phyloP scores from a whole-genome alignment of 2,329 filamentous ascomycete species.

The Monosporascus sp. region DNA sequence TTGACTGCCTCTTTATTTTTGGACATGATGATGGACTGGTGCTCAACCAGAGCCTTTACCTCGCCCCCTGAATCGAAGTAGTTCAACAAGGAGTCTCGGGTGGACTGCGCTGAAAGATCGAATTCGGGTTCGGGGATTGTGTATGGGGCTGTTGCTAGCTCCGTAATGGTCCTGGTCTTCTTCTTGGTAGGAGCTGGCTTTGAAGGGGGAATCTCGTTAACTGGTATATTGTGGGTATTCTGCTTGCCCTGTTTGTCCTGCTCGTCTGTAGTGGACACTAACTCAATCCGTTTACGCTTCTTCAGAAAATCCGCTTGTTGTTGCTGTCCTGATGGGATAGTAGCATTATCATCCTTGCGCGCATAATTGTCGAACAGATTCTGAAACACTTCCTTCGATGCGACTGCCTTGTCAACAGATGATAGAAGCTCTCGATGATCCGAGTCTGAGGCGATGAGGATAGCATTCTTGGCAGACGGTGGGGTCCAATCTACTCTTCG shows the following conservation, averaged over 20 bases:
- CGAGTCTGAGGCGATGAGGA: slow-evolving; percentile 25
- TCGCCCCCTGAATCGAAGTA: slow-evolving; percentile 36
- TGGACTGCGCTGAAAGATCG: slow-evolving; percentile 17
- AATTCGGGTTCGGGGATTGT: slow-evolving; percentile 30
- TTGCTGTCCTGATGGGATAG: slow-evolving; percentile 3
- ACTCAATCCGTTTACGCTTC: slow-evolving; percentile 53
- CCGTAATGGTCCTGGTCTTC: slow-evolving; percentile 73
- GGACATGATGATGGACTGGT: slow-evolving; percentile 27
- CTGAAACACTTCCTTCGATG: slow-evolving; percentile 33
- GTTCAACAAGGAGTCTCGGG: slow-evolving; percentile 35
- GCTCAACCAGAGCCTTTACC: slow-evolving; percentile 27
- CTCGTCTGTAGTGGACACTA: slow-evolving; percentile 32
- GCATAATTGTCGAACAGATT: slow-evolving; percentile 39
- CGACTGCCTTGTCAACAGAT: slow-evolving; percentile 10
- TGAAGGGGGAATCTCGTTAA: slow-evolving; percentile 22
- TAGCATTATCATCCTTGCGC: slow-evolving; percentile 19
- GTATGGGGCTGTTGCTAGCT: slow-evolving; percentile 69
- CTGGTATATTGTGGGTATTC: too few species aligned
- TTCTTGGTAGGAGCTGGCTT: slow-evolving; percentile 57
- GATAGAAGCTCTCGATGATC: slow-evolving; percentile 26
- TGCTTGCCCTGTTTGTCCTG: slow-evolving; percentile 12
- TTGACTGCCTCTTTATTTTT: slow-evolving; percentile 29
- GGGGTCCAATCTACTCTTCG: slow-evolving; percentile 66
- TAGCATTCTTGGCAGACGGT: slow-evolving; percentile 36
- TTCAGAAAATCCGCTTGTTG: slow-evolving; percentile 30